Base-by-base conservation (phyloP, 768 basidiomycete species). In the Amanita phalloides region DNA sequence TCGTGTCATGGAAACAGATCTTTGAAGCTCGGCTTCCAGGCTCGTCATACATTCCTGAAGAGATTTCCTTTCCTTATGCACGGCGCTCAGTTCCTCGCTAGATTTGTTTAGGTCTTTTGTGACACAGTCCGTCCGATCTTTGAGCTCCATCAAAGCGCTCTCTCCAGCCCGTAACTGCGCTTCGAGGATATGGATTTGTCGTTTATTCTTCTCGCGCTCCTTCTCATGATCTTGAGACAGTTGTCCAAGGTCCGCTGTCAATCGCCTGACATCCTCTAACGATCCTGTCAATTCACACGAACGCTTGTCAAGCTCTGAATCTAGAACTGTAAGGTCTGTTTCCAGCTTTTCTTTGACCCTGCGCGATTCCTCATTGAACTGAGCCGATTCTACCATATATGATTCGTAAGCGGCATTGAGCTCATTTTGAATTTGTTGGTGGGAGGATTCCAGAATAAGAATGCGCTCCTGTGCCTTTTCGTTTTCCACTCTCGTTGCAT, bases 21-120 rank as follows among this genome's bases (percentile, higher is more conserved):
- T 77, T 62, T 88, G 84, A 10, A 78, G 63, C 58, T 88, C 83
- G 2, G 85, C 82, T 54, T 78, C 77, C 25, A 86, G 66, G 11
- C 67, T 65, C 0, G 83, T 86, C 43, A 74, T 72, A 56, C 81
- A 70, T 45, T 72, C 70, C 54, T 86, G 79, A 13, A 84, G 63
- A 8, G 61, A 48, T 0, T 62, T 64, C 55, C 73, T 80, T 65
- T 86, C 82, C 42, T 74, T 69, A 54, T 76, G 73, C 17, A 73
- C 50, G 3, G 60, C 42, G 32, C 68, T 63, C 23, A 72, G 54
- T 11, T 71, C 66, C 1, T 52, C 52, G 43, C 71, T 65, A 25
- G 69, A 60, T 45, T 73, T 64, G 38, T 74, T 65, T 17, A 85
- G 61, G 43, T 70, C 68, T n/a, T 59, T 63, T 39, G 66, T 69